Conservation (phyloP, 192 early-diverging fungal species). For the Coemansia sp. region DNA sequence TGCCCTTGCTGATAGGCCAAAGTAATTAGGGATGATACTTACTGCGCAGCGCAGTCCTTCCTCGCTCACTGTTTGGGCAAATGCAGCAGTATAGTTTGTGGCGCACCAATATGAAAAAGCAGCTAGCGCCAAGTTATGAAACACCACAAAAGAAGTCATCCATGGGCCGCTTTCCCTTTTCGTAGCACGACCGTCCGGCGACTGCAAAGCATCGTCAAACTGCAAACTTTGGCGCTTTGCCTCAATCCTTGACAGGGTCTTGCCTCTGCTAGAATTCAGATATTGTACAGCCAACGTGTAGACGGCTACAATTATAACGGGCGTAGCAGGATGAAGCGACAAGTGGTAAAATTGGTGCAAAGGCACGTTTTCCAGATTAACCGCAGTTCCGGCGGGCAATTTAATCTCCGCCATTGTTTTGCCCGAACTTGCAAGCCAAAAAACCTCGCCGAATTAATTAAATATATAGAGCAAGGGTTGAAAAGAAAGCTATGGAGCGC, state of each 20-base stretch:
- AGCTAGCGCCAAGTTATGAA: conserved; percentile 75
- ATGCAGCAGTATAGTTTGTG: conserved; percentile 61
- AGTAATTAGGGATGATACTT: conserved; percentile 22
- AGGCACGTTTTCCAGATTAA: conserved; percentile 63
- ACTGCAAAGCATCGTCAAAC: conserved; percentile 14
- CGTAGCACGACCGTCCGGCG: not conserved
- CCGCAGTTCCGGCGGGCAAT: conserved; percentile 49
- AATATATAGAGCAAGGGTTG: not conserved
- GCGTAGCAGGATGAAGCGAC: conserved; percentile 69
- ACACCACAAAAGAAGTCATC: conserved; percentile 79
- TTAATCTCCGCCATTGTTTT: conserved; percentile 41
- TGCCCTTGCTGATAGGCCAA: not conserved
- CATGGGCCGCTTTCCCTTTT: conserved; percentile 50
- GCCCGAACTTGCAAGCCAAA: not conserved
- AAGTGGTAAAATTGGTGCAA: conserved; percentile 73
- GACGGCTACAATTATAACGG: conserved; percentile 62
- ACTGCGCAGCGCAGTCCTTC: conserved; percentile 67
- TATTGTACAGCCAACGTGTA: conserved; percentile 58
- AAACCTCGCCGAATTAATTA: not conserved
- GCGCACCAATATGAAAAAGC: conserved; percentile 79
- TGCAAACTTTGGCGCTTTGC: conserved; percentile 40
- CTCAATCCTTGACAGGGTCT: conserved; percentile 38
- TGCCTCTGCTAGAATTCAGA: conserved; percentile 37
- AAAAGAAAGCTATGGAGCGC: not conserved
- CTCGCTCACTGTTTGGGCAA: conserved; percentile 61